phyloP scores from a whole-genome alignment of 331 rosid genomes.

The Quercus phellos region DNA sequence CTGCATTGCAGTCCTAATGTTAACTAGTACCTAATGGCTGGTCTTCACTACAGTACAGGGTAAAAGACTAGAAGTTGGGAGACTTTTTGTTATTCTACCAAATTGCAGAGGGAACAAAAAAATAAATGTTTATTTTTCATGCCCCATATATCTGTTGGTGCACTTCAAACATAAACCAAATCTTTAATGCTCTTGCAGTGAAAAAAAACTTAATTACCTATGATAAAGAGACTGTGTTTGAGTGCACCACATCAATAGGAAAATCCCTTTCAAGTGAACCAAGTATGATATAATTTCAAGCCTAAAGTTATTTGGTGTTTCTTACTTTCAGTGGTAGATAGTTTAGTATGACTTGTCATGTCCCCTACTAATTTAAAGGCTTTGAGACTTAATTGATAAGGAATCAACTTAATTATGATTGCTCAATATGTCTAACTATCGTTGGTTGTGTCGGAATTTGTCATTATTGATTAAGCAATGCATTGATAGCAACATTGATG shows the following conservation, averaged over 20 bases:
- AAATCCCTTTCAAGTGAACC: neutral
- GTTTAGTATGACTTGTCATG: neutral
- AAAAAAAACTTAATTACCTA: too few relatives aligned
- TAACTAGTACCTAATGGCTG: too few relatives aligned
- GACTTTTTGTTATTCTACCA: too few relatives aligned
- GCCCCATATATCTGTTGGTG: too few relatives aligned
- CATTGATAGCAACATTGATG: constrained; percentile 16
- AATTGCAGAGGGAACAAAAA: too few relatives aligned
- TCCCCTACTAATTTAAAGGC: neutral
- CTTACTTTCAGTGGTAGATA: neutral
- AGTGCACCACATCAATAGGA: neutral
- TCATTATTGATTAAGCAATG: constrained; percentile 4
- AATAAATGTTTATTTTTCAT: too few relatives aligned
- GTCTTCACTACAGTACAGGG: too few relatives aligned
- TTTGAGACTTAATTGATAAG: neutral
- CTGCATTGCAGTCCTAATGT: too few relatives aligned
- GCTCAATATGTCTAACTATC: constrained; percentile 1
- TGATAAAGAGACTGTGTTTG: too few relatives aligned
- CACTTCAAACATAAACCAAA: too few relatives aligned
- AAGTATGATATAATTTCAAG: neutral
- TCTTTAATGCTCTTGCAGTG: too few relatives aligned
- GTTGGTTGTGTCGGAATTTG: constrained; percentile 8
- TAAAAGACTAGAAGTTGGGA: too few relatives aligned
- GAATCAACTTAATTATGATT: constrained; percentile 4
- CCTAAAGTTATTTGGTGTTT: neutral